Evolutionary conservation across 2,329 filamentous ascomycete genomes (phyloP).

Genomic region (Hypoxylon sp.): DNA sequence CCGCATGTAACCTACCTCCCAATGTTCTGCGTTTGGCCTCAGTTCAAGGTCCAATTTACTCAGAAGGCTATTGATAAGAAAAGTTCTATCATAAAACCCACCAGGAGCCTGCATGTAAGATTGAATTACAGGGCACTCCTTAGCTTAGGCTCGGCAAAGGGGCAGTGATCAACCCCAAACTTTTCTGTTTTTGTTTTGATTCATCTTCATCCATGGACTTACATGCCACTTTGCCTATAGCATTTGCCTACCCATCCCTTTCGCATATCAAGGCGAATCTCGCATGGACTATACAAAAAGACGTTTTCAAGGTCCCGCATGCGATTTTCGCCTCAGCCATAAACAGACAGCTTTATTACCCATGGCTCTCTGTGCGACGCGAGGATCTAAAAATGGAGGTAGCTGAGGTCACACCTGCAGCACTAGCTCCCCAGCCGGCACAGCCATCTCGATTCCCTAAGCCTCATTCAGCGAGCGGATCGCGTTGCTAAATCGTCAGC

Average conservation of each 20-base stretch:
- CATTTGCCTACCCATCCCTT: constrained; percentile 3
- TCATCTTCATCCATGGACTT: constrained; percentile 17
- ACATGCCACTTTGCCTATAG: constrained; percentile 16
- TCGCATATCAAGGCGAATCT: not conserved
- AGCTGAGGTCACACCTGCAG: constrained; percentile 18
- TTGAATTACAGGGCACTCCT: constrained; percentile 35
- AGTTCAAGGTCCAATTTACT: not conserved
- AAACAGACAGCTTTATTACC: not conserved
- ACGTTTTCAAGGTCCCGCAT: not conserved
- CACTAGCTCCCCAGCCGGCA: constrained; percentile 22
- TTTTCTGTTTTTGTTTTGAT: constrained; percentile 25
- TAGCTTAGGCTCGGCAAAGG: constrained; percentile 30
- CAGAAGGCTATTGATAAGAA: constrained; percentile 8
- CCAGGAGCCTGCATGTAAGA: constrained; percentile 30
- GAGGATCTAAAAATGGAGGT: constrained; percentile 30
- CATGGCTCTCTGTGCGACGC: not conserved
- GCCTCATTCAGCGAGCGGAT: constrained; percentile 4
- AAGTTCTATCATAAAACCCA: constrained; percentile 19
- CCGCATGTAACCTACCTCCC: not conserved
- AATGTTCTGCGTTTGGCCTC: not conserved
- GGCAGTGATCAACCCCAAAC: constrained; percentile 34
- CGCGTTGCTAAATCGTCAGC: constrained; percentile 3
- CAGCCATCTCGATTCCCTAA: constrained; percentile 8
- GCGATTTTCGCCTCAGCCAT: not conserved
- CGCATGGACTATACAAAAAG: not conserved